Evolutionary conservation across 352 stramenopile species (phyloP).

Genomic region (Halophytophthora polymorphica): DNA sequence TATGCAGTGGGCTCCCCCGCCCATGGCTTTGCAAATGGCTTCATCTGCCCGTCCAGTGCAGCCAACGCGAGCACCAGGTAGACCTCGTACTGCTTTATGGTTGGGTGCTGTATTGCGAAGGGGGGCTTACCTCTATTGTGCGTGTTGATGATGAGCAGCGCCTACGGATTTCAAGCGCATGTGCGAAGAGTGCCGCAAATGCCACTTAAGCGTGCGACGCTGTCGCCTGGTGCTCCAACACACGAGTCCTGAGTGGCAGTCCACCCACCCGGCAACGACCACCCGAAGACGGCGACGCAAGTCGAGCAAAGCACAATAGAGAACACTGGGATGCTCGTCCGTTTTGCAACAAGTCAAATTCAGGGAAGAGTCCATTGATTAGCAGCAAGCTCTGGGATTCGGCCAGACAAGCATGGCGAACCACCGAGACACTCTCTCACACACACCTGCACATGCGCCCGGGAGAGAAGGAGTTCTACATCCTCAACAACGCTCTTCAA

Average conservation of each 20-base stretch:
- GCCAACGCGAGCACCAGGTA: slow-evolving; percentile 22
- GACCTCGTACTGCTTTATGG: slow-evolving; percentile 1
- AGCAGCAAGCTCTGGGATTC: no score
- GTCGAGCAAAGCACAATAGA: slow-evolving; percentile 25
- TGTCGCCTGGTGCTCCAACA: slow-evolving; percentile 69
- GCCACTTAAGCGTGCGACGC: slow-evolving; percentile 60
- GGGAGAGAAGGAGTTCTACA: no score
- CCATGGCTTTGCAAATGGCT: slow-evolving; percentile 18
- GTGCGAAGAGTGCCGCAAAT: slow-evolving; percentile 66
- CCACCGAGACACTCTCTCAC: no score
- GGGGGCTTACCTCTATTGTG: background rate
- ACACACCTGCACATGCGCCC: no score
- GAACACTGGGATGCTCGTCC: slow-evolving; percentile 1
- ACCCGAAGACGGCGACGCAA: slow-evolving; percentile 26
- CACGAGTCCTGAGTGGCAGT: slow-evolving; percentile 67
- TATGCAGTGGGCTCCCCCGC: slow-evolving; percentile 25
- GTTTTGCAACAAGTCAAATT: no score
- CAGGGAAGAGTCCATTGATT: no score
- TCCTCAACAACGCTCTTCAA: no score
- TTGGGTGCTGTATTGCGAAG: background rate
- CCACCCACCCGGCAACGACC: slow-evolving; percentile 18
- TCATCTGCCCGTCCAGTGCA: slow-evolving; percentile 21
- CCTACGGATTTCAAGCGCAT: slow-evolving; percentile 48
- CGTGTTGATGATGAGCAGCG: slow-evolving; percentile 8
- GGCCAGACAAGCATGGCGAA: no score